phyloP scores from a whole-genome alignment of 2,329 filamentous ascomycete species.

The Diplodia intermedia region DNA sequence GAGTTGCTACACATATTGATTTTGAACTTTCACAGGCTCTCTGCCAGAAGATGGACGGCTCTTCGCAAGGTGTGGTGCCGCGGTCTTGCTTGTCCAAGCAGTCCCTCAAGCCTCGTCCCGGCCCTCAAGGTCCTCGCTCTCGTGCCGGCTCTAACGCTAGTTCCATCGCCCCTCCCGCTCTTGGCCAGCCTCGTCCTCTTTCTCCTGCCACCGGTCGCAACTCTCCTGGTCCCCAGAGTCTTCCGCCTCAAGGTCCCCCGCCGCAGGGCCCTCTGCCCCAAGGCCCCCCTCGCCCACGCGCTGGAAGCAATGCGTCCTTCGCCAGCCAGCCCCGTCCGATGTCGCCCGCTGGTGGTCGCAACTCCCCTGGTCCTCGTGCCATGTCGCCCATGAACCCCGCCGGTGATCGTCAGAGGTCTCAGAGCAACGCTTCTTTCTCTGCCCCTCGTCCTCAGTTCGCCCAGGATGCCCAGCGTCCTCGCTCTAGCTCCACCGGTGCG shows the following conservation, averaged over 20 bases:
- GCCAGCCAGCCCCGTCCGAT: slow-evolving; percentile 41
- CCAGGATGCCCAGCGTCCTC: slow-evolving; percentile 38
- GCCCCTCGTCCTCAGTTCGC: slow-evolving; percentile 33
- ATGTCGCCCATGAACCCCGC: slow-evolving; percentile 50
- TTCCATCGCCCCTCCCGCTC: slow-evolving; percentile 36
- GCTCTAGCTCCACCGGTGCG: slow-evolving; percentile 43
- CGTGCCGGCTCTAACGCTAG: slow-evolving; percentile 36
- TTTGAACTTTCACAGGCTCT: slow-evolving; percentile 68
- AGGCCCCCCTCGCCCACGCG: slow-evolving; percentile 42
- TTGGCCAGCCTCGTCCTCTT: slow-evolving; percentile 45
- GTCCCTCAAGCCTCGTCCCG: slow-evolving; percentile 82
- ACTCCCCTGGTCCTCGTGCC: slow-evolving; percentile 55
- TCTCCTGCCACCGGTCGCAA: slow-evolving; percentile 50
- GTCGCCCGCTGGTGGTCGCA: slow-evolving; percentile 54
- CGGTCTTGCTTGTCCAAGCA: slow-evolving; percentile 91
- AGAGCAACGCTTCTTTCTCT: slow-evolving; percentile 49
- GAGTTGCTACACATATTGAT: slow-evolving; percentile 36
- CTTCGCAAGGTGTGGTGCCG: slow-evolving; percentile 89
- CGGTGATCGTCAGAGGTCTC: slow-evolving; percentile 42
- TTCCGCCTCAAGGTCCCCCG: slow-evolving; percentile 49
- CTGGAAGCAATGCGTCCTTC: slow-evolving; percentile 50
- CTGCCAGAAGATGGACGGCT: slow-evolving; percentile 87
- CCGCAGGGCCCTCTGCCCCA: not conserved
- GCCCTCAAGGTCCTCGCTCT: slow-evolving; percentile 45
- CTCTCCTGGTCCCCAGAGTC: slow-evolving; percentile 50